phyloP scores from a whole-genome alignment of 495 filamentous ascomycete genomes.

The Wilcoxina mikolae region DNA sequence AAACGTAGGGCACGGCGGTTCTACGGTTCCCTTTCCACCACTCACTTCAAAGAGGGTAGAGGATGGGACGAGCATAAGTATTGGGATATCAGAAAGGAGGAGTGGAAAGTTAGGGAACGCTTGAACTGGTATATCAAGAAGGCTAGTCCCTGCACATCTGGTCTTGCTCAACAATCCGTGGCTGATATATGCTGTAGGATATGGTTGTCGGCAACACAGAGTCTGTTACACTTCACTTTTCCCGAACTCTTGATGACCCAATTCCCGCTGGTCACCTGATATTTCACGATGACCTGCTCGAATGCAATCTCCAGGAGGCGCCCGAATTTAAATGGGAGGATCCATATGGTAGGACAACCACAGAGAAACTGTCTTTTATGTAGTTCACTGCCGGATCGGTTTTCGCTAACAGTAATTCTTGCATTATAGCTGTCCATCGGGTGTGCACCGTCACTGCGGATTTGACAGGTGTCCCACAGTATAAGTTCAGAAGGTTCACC shows the following conservation, averaged over 20 bases:
- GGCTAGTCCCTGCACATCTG: not conserved
- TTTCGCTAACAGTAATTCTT: not conserved
- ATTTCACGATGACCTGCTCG: not conserved
- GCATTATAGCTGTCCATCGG: not conserved
- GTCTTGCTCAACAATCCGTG: not conserved
- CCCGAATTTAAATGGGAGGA: not conserved
- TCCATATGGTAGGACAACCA: not conserved
- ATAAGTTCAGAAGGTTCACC: not conserved
- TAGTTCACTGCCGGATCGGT: not conserved
- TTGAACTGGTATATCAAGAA: not conserved
- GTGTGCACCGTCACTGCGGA: not conserved
- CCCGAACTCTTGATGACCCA: not conserved
- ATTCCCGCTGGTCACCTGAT: not conserved
- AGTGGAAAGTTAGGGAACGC: not conserved
- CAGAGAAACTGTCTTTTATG: too few relatives aligned
- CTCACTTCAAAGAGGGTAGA: not conserved
- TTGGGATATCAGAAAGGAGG: too few relatives aligned
- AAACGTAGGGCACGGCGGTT: conserved; percentile 4
- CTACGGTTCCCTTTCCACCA: not conserved
- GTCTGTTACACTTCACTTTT: not conserved
- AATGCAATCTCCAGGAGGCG: not conserved
- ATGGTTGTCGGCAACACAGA: not conserved
- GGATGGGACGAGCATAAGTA: not conserved
- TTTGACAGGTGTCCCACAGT: not conserved
- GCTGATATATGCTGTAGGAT: not conserved